Percentiles rank a stretch among this genome's conserved stretches.
phyloP scores from a whole-genome alignment of 2,329 filamentous ascomycete species.

The Endoconidiophora polonica region DNA sequence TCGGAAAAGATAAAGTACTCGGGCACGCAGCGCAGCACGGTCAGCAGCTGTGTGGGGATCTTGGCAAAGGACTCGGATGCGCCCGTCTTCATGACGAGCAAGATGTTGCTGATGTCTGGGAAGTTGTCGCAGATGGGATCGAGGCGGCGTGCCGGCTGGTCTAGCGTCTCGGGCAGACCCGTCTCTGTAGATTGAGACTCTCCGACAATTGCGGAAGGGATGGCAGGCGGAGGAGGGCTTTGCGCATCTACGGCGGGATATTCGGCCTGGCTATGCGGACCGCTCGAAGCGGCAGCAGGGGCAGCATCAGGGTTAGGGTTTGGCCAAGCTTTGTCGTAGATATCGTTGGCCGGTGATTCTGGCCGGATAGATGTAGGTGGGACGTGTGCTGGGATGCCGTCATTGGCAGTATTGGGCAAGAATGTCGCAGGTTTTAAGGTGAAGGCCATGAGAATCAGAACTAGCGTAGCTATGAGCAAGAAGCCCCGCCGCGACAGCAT shows the following conservation, averaged over 20 bases:
- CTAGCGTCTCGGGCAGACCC: constrained; percentile 8
- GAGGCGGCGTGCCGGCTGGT: constrained; percentile 14
- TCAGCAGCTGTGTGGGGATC: constrained; percentile 37
- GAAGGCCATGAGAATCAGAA: constrained; percentile 11
- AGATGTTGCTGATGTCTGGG: constrained; percentile 28
- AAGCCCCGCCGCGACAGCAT: constrained; percentile 11
- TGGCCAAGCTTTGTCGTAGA: not conserved
- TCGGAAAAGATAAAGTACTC: constrained; percentile 43
- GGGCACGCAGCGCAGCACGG: constrained; percentile 31
- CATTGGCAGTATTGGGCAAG: not conserved
- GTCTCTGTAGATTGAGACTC: not conserved
- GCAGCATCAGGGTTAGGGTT: not conserved
- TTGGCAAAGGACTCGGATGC: constrained; percentile 35
- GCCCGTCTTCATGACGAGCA: constrained; percentile 40
- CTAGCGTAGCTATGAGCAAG: constrained; percentile 6
- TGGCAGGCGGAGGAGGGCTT: not conserved
- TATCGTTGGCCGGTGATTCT: not conserved
- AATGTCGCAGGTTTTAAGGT: constrained; percentile 8
- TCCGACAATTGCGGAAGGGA: not conserved
- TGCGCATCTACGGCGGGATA: too few species aligned
- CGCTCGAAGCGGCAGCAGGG: constrained; percentile 1
- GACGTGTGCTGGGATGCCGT: constrained; percentile 1
- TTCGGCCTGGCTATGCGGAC: too few species aligned
- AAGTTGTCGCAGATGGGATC: constrained; percentile 23
- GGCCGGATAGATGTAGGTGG: constrained; percentile 1